Conservation (phyloP, 495 filamentous ascomycete genomes). For the Ramalina intermedia region DNA sequence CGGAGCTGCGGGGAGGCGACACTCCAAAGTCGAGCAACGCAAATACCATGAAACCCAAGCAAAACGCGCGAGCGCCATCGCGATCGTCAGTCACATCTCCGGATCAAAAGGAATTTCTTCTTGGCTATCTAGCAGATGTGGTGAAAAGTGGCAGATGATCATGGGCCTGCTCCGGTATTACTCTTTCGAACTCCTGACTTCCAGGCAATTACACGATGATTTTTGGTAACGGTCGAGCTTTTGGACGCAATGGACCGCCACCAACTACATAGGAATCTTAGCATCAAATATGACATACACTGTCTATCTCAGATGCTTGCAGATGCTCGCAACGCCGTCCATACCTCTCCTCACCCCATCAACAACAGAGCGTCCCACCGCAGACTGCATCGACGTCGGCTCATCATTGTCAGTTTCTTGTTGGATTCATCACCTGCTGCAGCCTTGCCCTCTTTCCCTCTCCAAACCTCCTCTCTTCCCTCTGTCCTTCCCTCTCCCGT, state of each 20-base stretch:
- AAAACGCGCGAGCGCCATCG: constrained; percentile 7
- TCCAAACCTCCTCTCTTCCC: background rate
- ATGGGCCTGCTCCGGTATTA: background rate
- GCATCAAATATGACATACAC: too few species aligned
- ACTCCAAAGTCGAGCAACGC: too few species aligned
- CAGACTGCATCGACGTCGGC: background rate
- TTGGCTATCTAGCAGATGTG: constrained; percentile 58
- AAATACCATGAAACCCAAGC: too few species aligned
- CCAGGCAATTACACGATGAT: background rate
- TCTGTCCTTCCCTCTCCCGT: background rate
- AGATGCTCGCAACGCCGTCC: too few species aligned
- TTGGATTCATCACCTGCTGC: background rate
- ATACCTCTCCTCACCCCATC: background rate
- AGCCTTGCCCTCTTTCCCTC: background rate
- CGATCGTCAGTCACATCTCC: constrained; percentile 47
- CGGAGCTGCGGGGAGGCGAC: too few species aligned
- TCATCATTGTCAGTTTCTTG: background rate
- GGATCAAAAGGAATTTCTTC: constrained; percentile 60
- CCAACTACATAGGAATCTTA: too few species aligned
- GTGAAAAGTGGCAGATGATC: constrained; percentile 21
- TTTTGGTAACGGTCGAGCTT: background rate
- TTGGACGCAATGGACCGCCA: background rate
- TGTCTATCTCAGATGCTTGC: too few species aligned
- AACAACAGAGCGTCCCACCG: background rate
- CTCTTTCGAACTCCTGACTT: background rate